Percentiles rank a stretch among this genome's conserved stretches.
These are phyloP conservation scores for Hirschfeldia incana DNA, from an alignment of 345 rosid species.

Conservation along the genomic window DNA sequence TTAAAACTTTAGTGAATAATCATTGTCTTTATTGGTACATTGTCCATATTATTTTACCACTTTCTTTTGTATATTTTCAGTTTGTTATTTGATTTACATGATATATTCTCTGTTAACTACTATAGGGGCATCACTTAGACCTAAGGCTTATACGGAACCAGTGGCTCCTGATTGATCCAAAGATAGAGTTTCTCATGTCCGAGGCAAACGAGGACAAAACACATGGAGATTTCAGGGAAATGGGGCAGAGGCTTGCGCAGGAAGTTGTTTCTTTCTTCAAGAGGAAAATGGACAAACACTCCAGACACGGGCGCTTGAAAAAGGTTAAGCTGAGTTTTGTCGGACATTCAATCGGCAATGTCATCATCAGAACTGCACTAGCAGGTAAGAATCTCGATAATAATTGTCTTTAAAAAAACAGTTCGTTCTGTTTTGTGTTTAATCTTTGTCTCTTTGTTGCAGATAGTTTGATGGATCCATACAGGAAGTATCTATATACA, in stretches of 20 bases:
- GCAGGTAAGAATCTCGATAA: slow-evolving; percentile 52
- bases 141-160: slow-evolving; percentile 90
- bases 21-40: no score
- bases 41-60: neutral
- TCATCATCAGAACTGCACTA: slow-evolving; percentile 82
- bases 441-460: slow-evolving; percentile 32
- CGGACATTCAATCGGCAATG: slow-evolving; percentile 95
- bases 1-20: neutral
- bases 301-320: slow-evolving; percentile 64
- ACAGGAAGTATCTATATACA: slow-evolving; percentile 60
- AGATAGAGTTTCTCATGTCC: slow-evolving; percentile 92
- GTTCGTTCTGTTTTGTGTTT: neutral
- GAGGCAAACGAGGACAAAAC: slow-evolving; percentile 93
- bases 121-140: slow-evolving; percentile 97
- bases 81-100: neutral
- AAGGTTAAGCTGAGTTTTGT: slow-evolving; percentile 86
- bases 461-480: slow-evolving; percentile 94
- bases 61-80: slow-evolving; percentile 4
- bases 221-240: slow-evolving; percentile 92
- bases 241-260: slow-evolving; percentile 87
- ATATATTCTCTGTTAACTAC: neutral
- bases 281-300: slow-evolving; percentile 72
- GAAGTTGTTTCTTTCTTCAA: slow-evolving; percentile 79
- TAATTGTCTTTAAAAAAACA: neutral
- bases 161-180: slow-evolving; percentile 94